Evolutionary conservation across 2,329 filamentous ascomycete species (phyloP).

Genomic region (Esteya vermicola): DNA sequence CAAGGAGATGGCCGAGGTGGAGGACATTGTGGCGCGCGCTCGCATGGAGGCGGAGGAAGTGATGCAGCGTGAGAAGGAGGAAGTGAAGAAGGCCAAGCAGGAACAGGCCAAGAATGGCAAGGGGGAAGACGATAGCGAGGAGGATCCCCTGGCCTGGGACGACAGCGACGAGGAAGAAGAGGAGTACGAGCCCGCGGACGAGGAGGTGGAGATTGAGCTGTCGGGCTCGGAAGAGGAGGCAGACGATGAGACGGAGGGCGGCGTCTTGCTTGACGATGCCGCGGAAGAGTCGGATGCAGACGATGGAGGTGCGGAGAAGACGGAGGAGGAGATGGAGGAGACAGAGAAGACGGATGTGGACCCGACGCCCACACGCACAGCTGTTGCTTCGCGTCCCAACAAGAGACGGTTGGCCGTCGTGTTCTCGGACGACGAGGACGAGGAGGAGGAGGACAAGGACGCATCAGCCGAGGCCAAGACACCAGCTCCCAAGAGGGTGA

Average conservation of each 20-base stretch:
- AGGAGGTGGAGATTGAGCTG: slow-evolving; percentile 9
- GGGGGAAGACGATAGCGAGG: slow-evolving; percentile 33
- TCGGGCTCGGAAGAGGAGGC: slow-evolving; percentile 11
- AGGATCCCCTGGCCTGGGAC: slow-evolving; percentile 8
- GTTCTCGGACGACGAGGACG: slow-evolving; percentile 55
- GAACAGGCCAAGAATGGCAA: slow-evolving; percentile 25
- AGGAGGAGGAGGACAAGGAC: slow-evolving; percentile 44
- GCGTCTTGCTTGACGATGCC: slow-evolving; percentile 7
- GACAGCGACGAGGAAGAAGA: slow-evolving; percentile 25
- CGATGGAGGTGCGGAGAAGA: slow-evolving; percentile 17
- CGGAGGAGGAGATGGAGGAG: neutral
- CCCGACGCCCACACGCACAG: slow-evolving; percentile 5
- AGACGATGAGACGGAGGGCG: slow-evolving; percentile 15
- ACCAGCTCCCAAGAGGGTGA: slow-evolving; percentile 29
- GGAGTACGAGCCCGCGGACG: slow-evolving; percentile 3
- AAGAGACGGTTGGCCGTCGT: slow-evolving; percentile 32
- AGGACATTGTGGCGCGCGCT: slow-evolving; percentile 77
- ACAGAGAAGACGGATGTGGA: neutral
- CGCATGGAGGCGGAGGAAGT: slow-evolving; percentile 68
- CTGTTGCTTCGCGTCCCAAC: slow-evolving; percentile 28
- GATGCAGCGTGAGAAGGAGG: slow-evolving; percentile 60
- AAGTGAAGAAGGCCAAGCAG: slow-evolving; percentile 49
- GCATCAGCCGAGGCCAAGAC: slow-evolving; percentile 22
- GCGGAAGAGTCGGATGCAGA: slow-evolving; percentile 15
- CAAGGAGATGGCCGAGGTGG: slow-evolving; percentile 66